Evolutionary conservation across 2,329 filamentous ascomycete genomes (phyloP).

Genomic region (Sporothrix curviconia): DNA sequence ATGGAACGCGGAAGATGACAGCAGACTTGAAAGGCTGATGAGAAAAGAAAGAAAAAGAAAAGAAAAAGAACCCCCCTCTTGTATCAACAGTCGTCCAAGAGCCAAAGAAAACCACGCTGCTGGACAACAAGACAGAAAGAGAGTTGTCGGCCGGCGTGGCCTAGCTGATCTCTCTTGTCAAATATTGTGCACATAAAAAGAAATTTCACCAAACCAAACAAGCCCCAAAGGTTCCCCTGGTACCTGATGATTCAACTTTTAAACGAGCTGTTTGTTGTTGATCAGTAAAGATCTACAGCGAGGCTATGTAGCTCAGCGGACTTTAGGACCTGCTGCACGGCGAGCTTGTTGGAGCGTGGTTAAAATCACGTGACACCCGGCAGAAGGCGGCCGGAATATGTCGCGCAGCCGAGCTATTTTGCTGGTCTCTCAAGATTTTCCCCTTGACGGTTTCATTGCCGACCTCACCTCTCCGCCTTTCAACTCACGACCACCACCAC

Average conservation of each 20-base stretch:
- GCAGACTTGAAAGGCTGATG: too few species aligned
- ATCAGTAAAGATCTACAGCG: too few species aligned
- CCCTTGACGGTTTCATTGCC: constrained; percentile 21
- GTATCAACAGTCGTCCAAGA: constrained; percentile 18
- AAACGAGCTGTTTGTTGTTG: too few species aligned
- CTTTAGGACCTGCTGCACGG: too few species aligned
- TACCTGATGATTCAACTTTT: too few species aligned
- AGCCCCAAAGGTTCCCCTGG: too few species aligned
- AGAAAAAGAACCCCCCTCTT: constrained; percentile 7
- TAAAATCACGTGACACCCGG: constrained; percentile 10
- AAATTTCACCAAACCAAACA: not conserved
- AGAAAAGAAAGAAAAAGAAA: not conserved
- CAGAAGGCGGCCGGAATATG: constrained; percentile 14
- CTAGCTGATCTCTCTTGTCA: constrained; percentile 23
- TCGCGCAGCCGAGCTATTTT: constrained; percentile 18
- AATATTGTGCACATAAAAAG: constrained; percentile 37
- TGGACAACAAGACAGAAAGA: not conserved
- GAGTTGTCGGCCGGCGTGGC: constrained; percentile 31
- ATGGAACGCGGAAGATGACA: not conserved
- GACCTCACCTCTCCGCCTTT: constrained; percentile 4
- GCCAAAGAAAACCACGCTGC: not conserved
- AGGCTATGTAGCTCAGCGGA: too few species aligned
- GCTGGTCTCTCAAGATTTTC: constrained; percentile 11
- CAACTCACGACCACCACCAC: constrained; percentile 21
- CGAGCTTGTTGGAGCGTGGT: too few species aligned